Conservation (phyloP, 2,329 filamentous ascomycete genomes). For the Pezicula carpinea region DNA sequence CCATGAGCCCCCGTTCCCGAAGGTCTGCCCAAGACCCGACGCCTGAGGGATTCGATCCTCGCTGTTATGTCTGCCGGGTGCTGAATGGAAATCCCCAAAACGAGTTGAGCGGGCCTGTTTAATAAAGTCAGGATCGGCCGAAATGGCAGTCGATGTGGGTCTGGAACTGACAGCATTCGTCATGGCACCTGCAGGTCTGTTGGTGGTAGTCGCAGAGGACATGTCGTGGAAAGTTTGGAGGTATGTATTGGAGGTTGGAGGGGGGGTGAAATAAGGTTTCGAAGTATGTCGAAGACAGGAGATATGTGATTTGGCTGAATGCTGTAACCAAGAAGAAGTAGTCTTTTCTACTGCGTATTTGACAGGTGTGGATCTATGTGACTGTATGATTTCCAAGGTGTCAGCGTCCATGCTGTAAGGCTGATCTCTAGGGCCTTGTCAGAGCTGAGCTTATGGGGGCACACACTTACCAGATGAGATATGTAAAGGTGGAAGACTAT, state of each 20-base stretch:
- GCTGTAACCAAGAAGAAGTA: slow-evolving; percentile 18
- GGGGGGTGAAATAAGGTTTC: slow-evolving; percentile 8
- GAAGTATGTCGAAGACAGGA: slow-evolving; percentile 15
- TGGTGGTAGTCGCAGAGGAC: slow-evolving; percentile 28
- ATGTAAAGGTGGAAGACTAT: slow-evolving; percentile 27
- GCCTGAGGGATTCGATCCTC: slow-evolving; percentile 32
- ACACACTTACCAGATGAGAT: slow-evolving; percentile 25
- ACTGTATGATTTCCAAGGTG: slow-evolving; percentile 24
- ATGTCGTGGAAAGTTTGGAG: slow-evolving; percentile 12
- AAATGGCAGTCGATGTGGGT: slow-evolving; percentile 17
- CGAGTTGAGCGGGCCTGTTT: slow-evolving; percentile 27
- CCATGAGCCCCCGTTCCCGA: slow-evolving; percentile 35
- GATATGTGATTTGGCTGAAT: slow-evolving; percentile 13
- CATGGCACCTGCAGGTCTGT: slow-evolving; percentile 31
- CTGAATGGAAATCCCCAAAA: slow-evolving; percentile 34
- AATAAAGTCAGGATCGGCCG: slow-evolving; percentile 16
- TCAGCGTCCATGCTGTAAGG: slow-evolving; percentile 29
- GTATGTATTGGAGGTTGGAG: slow-evolving; percentile 29
- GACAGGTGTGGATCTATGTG: slow-evolving; percentile 30
- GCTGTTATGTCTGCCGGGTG: slow-evolving; percentile 22
- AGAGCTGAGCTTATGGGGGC: slow-evolving; percentile 19
- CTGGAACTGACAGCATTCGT: slow-evolving; percentile 34
- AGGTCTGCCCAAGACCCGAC: slow-evolving; percentile 36
- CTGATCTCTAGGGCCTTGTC: slow-evolving; percentile 21
- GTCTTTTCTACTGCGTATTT: slow-evolving; percentile 22